Base-by-base conservation (phyloP, 2,329 filamentous ascomycete genomes). In the Fusarium lyarnte region DNA sequence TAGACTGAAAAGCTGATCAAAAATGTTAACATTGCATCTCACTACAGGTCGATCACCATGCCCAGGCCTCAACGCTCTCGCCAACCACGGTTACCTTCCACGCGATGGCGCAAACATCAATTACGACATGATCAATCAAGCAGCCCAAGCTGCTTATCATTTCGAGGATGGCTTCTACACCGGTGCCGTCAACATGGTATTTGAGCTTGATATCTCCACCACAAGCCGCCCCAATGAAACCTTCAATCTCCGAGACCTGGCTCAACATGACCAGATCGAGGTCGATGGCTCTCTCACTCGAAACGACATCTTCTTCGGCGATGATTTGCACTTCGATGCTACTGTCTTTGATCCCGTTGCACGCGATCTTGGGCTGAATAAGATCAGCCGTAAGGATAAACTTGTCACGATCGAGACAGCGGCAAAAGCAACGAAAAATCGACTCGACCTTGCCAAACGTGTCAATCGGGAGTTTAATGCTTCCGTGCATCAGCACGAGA, bases 1-100 rank as follows among this genome's bases (percentile, higher is more conserved):
- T 0, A 6, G 1, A 23, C 3, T 23, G 13, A 4, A 13, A 11
- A 23, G 0, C 8, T 23, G 4, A 0, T 5, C 29, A 7, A 38
- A 38, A 39, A 29, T 17, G 7, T 23, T 53, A 38, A 38, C 0
- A 7, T 5, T 8, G 10, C 8, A 19, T n/a, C 33, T 53, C 2
- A 5, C 5, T 17, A 10, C 14, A 53, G 49, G 49, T 39, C 23
- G 49, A 1, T 53, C 49, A 4, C 49, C 33, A 2, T 53, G 49
- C 23, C 49, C 49, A 17, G 49, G 49, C 10, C 33, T 53, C 10
- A 53, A 53, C 10, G 49, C 49, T 39, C 49, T 53, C 23, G 49
- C 49, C 10, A 53, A 53, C 49, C 49, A 53, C 33, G 49, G 49
- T 17, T 53, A 53, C 33, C 49, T 53, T 39, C 49, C 49, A n/a